A percentile compares a stretch with the other conserved stretches of the same genome.
These are phyloP conservation scores for Inosperma sp. DNA, from an alignment of 768 basidiomycete genomes.

Conservation along the genomic window DNA sequence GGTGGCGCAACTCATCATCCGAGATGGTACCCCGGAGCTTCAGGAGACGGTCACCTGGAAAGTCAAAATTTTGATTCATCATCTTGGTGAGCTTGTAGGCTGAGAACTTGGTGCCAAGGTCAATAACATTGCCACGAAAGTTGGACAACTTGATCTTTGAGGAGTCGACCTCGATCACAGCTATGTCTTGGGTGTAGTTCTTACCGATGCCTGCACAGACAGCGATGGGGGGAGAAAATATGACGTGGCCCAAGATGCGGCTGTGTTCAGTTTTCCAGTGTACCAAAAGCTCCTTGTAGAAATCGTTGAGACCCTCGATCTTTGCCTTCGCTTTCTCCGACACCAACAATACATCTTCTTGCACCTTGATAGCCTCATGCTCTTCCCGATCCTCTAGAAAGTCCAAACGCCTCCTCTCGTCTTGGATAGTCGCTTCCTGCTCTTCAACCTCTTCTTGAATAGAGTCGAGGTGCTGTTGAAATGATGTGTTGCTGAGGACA, in stretches of 20 bases:
- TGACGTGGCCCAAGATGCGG: not conserved
- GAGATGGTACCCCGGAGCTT: not conserved
- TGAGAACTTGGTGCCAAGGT: not conserved
- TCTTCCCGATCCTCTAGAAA: too few species aligned
- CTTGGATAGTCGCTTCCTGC: too few species aligned
- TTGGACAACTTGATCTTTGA: not conserved
- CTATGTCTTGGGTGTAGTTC: not conserved
- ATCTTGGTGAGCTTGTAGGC: not conserved
- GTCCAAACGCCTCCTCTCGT: too few species aligned
- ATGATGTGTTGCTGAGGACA: too few species aligned
- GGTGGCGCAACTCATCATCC: not conserved
- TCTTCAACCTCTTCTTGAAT: too few species aligned
- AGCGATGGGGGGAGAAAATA: not conserved
- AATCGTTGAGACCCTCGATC: not conserved
- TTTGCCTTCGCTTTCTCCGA: not conserved
- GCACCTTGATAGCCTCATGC: not conserved
- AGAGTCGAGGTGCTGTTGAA: too few species aligned
- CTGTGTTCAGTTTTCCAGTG: not conserved
- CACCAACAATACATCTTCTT: not conserved
- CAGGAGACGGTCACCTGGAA: not conserved
- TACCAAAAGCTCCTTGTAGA: not conserved
- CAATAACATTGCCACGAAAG: not conserved
- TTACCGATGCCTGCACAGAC: not conserved
- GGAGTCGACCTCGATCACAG: not conserved
- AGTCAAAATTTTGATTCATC: not conserved